phyloP scores from a whole-genome alignment of 345 rosid species.

The Erysimum cheiranthoides region DNA sequence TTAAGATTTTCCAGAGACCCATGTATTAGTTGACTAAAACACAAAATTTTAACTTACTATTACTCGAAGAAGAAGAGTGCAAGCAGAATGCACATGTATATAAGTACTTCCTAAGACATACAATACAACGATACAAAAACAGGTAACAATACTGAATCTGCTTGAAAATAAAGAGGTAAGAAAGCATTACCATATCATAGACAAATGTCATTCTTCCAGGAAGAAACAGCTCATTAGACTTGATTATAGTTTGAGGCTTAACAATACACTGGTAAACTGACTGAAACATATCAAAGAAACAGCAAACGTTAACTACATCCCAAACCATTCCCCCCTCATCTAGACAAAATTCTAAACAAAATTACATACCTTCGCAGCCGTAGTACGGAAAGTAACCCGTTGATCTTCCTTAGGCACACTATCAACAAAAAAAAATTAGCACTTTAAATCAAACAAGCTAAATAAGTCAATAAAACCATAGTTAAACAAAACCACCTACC shows the following conservation, averaged over 20 bases:
- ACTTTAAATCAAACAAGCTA: neutral
- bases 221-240: constrained; percentile 96
- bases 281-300: constrained; percentile 52
- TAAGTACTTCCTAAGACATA: neutral
- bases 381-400: constrained; percentile 80
- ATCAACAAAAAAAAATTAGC: constrained; percentile 1
- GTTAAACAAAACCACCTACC: constrained; percentile 45
- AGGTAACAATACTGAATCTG: constrained; percentile 7
- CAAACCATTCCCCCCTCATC: neutral
- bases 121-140: neutral
- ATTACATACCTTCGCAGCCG: constrained; percentile 73
- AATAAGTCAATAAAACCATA: neutral
- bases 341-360: neutral
- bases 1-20: neutral
- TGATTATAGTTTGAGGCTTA: constrained; percentile 79
- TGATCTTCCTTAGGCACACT: constrained; percentile 79
- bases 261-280: constrained; percentile 92
- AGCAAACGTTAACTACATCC: neutral
- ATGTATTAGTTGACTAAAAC: neutral
- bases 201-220: constrained; percentile 94
- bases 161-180: neutral
- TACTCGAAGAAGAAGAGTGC: neutral
- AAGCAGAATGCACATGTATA: constrained; percentile 5
- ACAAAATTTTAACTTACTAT: neutral
- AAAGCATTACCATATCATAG: constrained; percentile 68